Percentiles rank a stretch among this genome's conserved stretches.
Evolutionary conservation across 306 rosid species (phyloP).

Genomic region (Rubus parviflorus): DNA sequence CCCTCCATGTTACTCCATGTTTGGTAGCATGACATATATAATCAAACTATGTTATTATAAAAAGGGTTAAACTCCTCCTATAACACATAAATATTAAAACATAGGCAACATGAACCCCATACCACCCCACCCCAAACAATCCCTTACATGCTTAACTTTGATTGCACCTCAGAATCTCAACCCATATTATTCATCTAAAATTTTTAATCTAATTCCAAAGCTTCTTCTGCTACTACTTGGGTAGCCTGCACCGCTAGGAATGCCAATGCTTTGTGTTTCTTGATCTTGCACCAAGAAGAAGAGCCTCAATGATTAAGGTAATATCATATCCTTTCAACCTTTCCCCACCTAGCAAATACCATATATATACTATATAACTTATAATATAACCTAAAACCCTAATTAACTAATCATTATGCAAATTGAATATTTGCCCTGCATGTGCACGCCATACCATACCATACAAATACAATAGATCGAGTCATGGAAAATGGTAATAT

Average conservation of each 20-base stretch:
- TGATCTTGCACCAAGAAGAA: conserved; percentile 41
- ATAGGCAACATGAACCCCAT: background rate
- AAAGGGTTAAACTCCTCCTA: background rate
- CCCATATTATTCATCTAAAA: background rate
- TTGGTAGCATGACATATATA: conserved; percentile 10
- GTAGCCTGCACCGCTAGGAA: conserved; percentile 18
- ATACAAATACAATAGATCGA: background rate
- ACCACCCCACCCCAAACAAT: conserved; percentile 13
- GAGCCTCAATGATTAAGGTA: conserved; percentile 47
- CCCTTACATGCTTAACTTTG: conserved; percentile 1
- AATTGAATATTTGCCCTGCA: conserved; percentile 24
- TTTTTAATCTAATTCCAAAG: background rate
- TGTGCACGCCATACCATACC: conserved; percentile 44
- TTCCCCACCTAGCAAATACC: conserved; percentile 5
- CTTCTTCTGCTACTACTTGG: background rate
- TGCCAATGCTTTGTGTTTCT: conserved; percentile 46
- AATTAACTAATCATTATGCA: background rate
- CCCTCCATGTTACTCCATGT: conserved; percentile 27
- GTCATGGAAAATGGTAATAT: background rate
- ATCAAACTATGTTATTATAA: background rate
- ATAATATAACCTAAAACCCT: background rate
- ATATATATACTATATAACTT: background rate
- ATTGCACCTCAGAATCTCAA: conserved; percentile 10
- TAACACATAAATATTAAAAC: background rate
- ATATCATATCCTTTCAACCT: conserved; percentile 18